Conservation (phyloP, 441 rosid genomes). For the Raphanus hybrid region DNA sequence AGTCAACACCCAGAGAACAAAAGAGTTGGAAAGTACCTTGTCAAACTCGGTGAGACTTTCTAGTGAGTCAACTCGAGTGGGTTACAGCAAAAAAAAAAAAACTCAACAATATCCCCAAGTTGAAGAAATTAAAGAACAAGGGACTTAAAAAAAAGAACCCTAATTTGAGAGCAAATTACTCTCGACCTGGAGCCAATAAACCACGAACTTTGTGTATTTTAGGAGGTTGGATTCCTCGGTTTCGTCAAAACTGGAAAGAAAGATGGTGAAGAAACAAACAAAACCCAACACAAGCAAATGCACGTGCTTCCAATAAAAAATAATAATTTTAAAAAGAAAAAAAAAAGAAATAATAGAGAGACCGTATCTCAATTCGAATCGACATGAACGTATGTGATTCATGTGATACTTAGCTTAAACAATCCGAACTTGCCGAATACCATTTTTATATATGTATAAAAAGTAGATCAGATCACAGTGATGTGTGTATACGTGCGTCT, state of each 20-base stretch:
- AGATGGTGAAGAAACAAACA: neutral
- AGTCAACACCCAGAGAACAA: neutral
- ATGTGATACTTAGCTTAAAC: constrained; percentile 36
- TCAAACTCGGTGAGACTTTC: constrained; percentile 38
- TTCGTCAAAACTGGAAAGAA: neutral
- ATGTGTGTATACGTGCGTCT: constrained; percentile 24
- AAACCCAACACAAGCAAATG: constrained; percentile 42
- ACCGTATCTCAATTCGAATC: constrained; percentile 43
- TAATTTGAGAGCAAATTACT: neutral
- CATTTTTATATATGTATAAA: neutral
- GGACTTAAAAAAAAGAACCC: constrained; percentile 14
- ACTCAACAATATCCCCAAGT: neutral
- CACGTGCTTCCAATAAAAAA: constrained; percentile 39
- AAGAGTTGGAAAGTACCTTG: constrained; percentile 14
- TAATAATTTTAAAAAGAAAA: too few species aligned
- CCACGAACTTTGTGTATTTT: constrained; percentile 7
- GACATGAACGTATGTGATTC: constrained; percentile 40
- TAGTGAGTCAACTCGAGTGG: constrained; percentile 43
- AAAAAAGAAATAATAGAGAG: constrained; percentile 9
- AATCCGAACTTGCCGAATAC: constrained; percentile 38
- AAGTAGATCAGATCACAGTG: constrained; percentile 44
- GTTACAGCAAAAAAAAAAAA: constrained; percentile 12
- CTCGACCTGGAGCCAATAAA: constrained; percentile 42
- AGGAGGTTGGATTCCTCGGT: too few species aligned
- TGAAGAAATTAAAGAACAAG: neutral